These are phyloP conservation scores for Lyophyllum semitale DNA, from an alignment of 768 basidiomycete genomes.

Conservation along the genomic window DNA sequence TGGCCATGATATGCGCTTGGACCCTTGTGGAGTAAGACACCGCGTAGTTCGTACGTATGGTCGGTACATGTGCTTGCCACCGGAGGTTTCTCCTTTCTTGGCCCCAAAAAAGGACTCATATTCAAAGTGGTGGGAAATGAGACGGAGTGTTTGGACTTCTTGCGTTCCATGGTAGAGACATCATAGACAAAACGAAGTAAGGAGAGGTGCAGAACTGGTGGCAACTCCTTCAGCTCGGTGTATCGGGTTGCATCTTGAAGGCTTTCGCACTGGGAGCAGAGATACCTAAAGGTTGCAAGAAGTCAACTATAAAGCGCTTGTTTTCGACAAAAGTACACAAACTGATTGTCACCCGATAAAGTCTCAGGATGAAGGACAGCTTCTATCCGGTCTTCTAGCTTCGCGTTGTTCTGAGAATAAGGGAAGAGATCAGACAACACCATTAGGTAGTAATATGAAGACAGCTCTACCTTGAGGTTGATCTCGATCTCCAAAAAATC, in stretches of 20 bases:
- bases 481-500: conserved; percentile 90
- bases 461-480: conserved; percentile 63
- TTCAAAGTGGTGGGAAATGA: conserved; percentile 75
- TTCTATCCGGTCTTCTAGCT: conserved; percentile 73
- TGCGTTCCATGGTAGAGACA: conserved; percentile 72
- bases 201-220: conserved; percentile 90
- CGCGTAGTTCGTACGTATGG: conserved; percentile 78
- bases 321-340: conserved; percentile 9
- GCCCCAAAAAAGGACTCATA: conserved; percentile 67
- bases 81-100: conserved; percentile 22
- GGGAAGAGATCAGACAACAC: background rate
- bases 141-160: conserved; percentile 83
- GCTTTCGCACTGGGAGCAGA: conserved; percentile 71
- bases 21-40: conserved; percentile 88
- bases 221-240: conserved; percentile 68
- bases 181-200: conserved; percentile 94
- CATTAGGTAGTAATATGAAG: background rate
- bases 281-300: conserved; percentile 55
- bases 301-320: background rate
- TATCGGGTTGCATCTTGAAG: conserved; percentile 82
- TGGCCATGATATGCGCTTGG: conserved; percentile 91
- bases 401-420: conserved; percentile 59
- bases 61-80: conserved; percentile 12
- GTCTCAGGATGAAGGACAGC: conserved; percentile 67
- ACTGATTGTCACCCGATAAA: conserved; percentile 86